phyloP scores from a whole-genome alignment of 345 rosid species.

The Ceriops zippeliana region DNA sequence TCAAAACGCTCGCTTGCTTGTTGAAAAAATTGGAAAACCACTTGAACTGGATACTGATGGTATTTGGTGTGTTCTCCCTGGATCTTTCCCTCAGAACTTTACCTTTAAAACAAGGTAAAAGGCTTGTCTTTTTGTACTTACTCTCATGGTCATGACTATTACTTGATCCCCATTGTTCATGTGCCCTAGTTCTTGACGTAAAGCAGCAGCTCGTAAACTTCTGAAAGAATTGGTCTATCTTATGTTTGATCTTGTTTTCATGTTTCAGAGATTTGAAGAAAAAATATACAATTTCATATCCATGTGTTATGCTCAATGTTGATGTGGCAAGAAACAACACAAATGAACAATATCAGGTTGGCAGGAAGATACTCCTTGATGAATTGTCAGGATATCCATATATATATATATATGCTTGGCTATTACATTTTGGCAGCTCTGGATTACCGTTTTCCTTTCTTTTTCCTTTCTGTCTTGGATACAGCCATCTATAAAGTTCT shows the following conservation, averaged over 20 bases:
- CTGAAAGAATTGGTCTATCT: neutral
- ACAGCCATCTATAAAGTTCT: slow-evolving; percentile 15
- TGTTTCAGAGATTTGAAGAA: slow-evolving; percentile 67
- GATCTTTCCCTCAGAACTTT: slow-evolving; percentile 94
- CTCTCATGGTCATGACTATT: neutral
- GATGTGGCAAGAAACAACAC: slow-evolving; percentile 92
- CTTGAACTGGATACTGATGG: slow-evolving; percentile 99
- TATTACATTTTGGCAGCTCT: slow-evolving; percentile 13
- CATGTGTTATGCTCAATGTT: slow-evolving; percentile 96
- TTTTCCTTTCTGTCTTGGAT: slow-evolving; percentile 9
- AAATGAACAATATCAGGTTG: slow-evolving; percentile 94
- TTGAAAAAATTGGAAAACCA: slow-evolving; percentile 95
- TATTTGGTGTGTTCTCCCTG: slow-evolving; percentile 95
- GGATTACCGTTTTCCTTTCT: neutral
- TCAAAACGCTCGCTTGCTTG: slow-evolving; percentile 90
- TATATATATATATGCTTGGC: slow-evolving; percentile 2
- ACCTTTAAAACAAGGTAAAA: slow-evolving; percentile 79
- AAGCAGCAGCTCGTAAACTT: neutral
- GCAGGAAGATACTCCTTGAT: slow-evolving; percentile 12
- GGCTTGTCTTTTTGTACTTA: slow-evolving; percentile 21
- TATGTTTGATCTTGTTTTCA: too few species aligned
- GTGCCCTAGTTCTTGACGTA: neutral
- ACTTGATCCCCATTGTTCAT: neutral
- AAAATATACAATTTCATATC: slow-evolving; percentile 88
- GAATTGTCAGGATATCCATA: neutral